phyloP scores from a whole-genome alignment of 352 stramenopile species.

The Phytophthora pseudosyringae region DNA sequence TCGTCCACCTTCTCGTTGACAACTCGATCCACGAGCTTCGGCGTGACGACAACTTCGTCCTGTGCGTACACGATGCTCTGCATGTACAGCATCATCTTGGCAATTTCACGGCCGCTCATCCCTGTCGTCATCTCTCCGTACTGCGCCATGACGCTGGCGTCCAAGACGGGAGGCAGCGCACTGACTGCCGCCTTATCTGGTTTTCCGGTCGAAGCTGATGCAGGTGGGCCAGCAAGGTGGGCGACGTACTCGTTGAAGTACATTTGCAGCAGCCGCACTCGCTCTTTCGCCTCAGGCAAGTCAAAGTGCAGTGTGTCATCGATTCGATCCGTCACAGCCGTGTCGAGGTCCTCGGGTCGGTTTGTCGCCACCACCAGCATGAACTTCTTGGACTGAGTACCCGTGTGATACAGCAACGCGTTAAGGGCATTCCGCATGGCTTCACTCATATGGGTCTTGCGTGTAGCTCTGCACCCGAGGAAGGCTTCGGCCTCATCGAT shows the following conservation, averaged over 20 bases:
- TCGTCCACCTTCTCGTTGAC: slow-evolving; percentile 78
- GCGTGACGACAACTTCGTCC: slow-evolving; percentile 59
- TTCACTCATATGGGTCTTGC: slow-evolving; percentile 87
- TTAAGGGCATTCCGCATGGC: slow-evolving; percentile 86
- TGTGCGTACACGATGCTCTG: slow-evolving; percentile 85
- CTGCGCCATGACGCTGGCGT: slow-evolving; percentile 40
- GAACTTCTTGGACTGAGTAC: slow-evolving; percentile 71
- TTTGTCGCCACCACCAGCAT: slow-evolving; percentile 90
- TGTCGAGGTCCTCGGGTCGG: slow-evolving; percentile 80
- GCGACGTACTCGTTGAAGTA: slow-evolving; percentile 74
- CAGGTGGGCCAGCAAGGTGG: slow-evolving; percentile 19
- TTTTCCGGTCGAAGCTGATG: slow-evolving; percentile 2
- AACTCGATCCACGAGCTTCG: slow-evolving; percentile 62
- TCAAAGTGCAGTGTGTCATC: slow-evolving; percentile 87
- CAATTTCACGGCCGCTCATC: slow-evolving; percentile 88
- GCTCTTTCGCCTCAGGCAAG: slow-evolving; percentile 66
- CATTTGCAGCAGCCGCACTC: slow-evolving; percentile 69
- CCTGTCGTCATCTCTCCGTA: slow-evolving; percentile 68
- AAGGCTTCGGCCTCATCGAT: slow-evolving; percentile 91
- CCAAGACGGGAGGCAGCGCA: slow-evolving; percentile 17
- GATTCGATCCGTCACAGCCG: slow-evolving; percentile 79
- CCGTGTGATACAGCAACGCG: slow-evolving; percentile 84
- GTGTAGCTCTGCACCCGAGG: slow-evolving; percentile 70
- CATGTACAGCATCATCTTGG: slow-evolving; percentile 89
- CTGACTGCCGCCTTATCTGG: slow-evolving; percentile 25